Percentiles rank a stretch among this genome's conserved stretches.
Conservation (phyloP, 2,329 filamentous ascomycete genomes). For the Coniochaeta hoffmannii region DNA sequence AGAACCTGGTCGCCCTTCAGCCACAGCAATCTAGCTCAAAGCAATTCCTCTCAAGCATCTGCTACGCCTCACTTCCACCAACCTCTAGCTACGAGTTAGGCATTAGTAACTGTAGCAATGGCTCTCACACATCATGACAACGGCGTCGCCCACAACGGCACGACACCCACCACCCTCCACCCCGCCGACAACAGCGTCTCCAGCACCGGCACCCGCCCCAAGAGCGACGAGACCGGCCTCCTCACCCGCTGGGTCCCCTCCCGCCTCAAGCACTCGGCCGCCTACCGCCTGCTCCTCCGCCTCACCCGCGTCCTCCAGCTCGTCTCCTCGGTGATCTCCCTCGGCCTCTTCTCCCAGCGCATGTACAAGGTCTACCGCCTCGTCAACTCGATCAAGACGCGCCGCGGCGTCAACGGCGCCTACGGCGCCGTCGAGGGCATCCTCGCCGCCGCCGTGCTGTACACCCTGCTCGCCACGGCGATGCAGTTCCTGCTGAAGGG, state of each 20-base stretch:
- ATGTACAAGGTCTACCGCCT: constrained; percentile 31
- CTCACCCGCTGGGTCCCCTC: constrained; percentile 13
- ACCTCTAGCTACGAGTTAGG: not conserved
- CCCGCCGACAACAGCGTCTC: not conserved
- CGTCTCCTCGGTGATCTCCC: constrained; percentile 31
- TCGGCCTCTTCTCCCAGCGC: constrained; percentile 33
- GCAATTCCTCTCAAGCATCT: too few relatives aligned
- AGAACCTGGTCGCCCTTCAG: too few relatives aligned
- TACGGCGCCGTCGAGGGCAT: constrained; percentile 32
- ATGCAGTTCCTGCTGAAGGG: constrained; percentile 24
- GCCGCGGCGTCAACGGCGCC: constrained; percentile 25
- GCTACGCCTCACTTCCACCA: too few relatives aligned
- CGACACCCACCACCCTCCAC: too few relatives aligned
- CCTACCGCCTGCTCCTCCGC: constrained; percentile 22
- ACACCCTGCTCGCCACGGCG: constrained; percentile 29
- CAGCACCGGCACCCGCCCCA: not conserved
- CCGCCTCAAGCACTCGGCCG: constrained; percentile 8
- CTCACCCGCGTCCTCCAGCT: constrained; percentile 34
- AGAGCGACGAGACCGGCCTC: constrained; percentile 9
- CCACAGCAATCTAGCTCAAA: too few relatives aligned
- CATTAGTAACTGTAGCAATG: too few relatives aligned
- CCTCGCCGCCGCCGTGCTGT: constrained; percentile 33
- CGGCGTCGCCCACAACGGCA: not conserved
- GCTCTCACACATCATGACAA: not conserved
- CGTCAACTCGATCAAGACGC: constrained; percentile 18